Conservation (phyloP, 768 basidiomycete genomes). For the Hygrophorus russula region DNA sequence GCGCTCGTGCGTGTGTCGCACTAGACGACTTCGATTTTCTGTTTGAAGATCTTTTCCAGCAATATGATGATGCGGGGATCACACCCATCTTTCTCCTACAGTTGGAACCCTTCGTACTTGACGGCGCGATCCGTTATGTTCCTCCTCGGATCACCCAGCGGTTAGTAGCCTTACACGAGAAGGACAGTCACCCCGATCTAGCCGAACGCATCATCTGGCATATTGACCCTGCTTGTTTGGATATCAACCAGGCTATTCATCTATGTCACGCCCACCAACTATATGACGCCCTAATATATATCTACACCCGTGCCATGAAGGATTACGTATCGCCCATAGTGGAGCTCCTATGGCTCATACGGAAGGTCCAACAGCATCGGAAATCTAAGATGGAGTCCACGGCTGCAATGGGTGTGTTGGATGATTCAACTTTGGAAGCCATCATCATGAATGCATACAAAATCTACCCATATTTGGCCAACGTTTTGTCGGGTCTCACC, state of each 20-base stretch:
- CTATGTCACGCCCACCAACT: slow-evolving; percentile 77
- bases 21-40: slow-evolving; percentile 77
- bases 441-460: slow-evolving; percentile 76
- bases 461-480: slow-evolving; percentile 80
- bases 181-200: slow-evolving; percentile 54
- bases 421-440: slow-evolving; percentile 37
- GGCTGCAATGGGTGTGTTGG: slow-evolving; percentile 8
- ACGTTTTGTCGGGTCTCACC: slow-evolving; percentile 68
- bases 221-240: slow-evolving; percentile 82
- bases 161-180: slow-evolving; percentile 69
- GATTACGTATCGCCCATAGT: slow-evolving; percentile 89
- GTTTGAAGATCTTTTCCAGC: slow-evolving; percentile 89
- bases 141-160: slow-evolving; percentile 86
- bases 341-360: slow-evolving; percentile 69
- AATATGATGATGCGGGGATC: slow-evolving; percentile 79
- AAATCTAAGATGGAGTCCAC: slow-evolving; percentile 21
- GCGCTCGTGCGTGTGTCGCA: slow-evolving; percentile 69
- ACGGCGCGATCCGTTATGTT: slow-evolving; percentile 56
- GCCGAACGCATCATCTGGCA: slow-evolving; percentile 94
- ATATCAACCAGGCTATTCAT: slow-evolving; percentile 85
- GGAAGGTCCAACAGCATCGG: slow-evolving; percentile 50
- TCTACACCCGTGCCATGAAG: slow-evolving; percentile 78
- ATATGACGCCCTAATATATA: slow-evolving; percentile 90
- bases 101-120: slow-evolving; percentile 74
- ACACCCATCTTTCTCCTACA: slow-evolving; percentile 71